phyloP scores from a whole-genome alignment of 495 filamentous ascomycete species.

The Glonium stellatum region DNA sequence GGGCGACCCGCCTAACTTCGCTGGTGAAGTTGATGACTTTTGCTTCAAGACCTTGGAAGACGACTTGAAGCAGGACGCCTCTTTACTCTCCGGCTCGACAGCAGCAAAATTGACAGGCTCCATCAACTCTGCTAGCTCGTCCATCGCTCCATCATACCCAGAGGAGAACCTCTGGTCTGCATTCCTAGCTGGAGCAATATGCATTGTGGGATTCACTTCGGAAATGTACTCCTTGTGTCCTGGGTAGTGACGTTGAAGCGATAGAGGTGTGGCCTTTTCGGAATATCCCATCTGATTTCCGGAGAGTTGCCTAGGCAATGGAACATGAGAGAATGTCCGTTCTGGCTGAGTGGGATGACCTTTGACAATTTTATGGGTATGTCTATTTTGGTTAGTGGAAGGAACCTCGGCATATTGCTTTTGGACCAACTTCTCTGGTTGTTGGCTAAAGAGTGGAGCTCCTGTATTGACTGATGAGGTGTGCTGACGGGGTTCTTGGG shows the following conservation, averaged over 20 bases:
- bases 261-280: constrained; percentile 1
- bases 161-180: constrained; percentile 6
- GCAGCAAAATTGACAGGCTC: not conserved
- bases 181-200: constrained; percentile 2
- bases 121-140: constrained; percentile 6
- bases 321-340: not conserved
- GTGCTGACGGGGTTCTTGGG: not conserved
- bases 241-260: constrained; percentile 13
- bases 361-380: not conserved
- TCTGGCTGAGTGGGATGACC: not conserved
- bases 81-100: not conserved
- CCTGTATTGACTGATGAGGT: not conserved
- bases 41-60: not conserved
- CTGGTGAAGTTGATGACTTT: constrained; percentile 4
- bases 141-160: constrained; percentile 24
- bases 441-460: not conserved
- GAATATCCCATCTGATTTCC: constrained; percentile 9
- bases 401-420: not conserved
- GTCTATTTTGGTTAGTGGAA: not conserved
- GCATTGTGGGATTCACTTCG: not conserved
- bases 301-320: constrained; percentile 6
- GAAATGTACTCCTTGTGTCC: constrained; percentile 11
- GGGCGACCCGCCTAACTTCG: constrained; percentile 11
- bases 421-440: not conserved
- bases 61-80: constrained; percentile 21